Conservation (phyloP, 78 protist species). For the Diacronema lutheri region DNA sequence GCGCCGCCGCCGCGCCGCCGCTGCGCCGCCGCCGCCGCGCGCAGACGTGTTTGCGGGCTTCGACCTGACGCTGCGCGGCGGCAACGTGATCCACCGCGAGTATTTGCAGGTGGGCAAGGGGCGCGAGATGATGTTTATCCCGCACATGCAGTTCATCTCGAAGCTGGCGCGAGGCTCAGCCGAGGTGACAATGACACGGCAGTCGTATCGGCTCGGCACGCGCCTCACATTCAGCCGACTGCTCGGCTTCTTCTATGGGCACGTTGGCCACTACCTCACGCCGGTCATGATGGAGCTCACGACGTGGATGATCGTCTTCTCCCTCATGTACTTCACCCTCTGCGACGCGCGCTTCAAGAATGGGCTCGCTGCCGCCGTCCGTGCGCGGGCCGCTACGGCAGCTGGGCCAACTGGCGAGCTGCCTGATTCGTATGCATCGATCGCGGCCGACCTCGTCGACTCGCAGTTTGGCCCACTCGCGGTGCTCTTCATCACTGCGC, state of each 20-base stretch:
- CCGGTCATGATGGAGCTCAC: background rate
- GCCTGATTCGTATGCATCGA: too few species aligned
- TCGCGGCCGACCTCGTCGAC: background rate
- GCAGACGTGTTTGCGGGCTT: background rate
- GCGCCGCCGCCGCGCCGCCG: too few species aligned
- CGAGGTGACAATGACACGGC: background rate
- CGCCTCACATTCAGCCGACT: background rate
- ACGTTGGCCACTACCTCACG: background rate
- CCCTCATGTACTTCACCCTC: background rate
- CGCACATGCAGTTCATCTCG: background rate
- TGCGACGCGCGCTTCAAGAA: background rate
- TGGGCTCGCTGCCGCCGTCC: too few species aligned
- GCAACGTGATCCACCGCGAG: background rate
- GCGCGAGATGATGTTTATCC: background rate
- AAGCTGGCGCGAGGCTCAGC: background rate
- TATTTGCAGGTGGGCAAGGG: background rate
- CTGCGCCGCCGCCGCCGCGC: too few species aligned
- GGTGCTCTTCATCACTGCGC: background rate
- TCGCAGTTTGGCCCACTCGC: background rate
- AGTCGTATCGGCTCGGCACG: background rate
- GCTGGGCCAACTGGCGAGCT: too few species aligned
- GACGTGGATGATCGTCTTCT: background rate
- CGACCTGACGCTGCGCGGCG: background rate
- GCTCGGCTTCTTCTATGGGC: slow-evolving; percentile 5
- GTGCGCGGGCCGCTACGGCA: too few species aligned